phyloP scores from a whole-genome alignment of 1,139 yeast genomes.

The Candida tropicalis region DNA sequence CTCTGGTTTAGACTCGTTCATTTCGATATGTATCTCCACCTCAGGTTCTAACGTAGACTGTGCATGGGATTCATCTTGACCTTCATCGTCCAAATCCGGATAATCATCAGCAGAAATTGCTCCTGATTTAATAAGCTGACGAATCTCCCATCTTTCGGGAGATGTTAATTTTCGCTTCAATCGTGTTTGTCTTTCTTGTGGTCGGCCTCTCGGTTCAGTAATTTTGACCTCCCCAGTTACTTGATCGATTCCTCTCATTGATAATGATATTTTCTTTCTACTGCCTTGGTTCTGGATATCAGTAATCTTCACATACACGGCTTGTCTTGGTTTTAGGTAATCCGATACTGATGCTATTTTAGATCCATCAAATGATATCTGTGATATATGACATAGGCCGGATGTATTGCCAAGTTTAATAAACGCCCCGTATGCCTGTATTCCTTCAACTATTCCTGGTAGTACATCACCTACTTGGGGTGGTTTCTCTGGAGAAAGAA shows the following conservation, averaged over 20 bases:
- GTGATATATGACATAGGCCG: slow-evolving; percentile 82
- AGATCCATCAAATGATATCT: slow-evolving; percentile 50
- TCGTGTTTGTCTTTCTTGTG: slow-evolving; percentile 18
- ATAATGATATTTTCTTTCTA: slow-evolving; percentile 51
- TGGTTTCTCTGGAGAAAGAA: background rate
- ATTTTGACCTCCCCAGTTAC: slow-evolving; percentile 53
- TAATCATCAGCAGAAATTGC: slow-evolving; percentile 69
- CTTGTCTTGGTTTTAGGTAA: slow-evolving; percentile 56
- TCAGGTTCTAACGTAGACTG: slow-evolving; percentile 40
- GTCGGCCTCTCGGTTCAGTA: slow-evolving; percentile 18
- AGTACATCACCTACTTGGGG: slow-evolving; percentile 51
- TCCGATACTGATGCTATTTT: slow-evolving; percentile 64
- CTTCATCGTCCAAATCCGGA: slow-evolving; percentile 55
- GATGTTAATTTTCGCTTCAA: slow-evolving; percentile 61
- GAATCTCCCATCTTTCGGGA: slow-evolving; percentile 89
- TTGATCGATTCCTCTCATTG: slow-evolving; percentile 81
- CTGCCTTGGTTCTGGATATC: slow-evolving; percentile 36
- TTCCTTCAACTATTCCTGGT: slow-evolving; percentile 59
- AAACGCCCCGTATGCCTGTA: slow-evolving; percentile 80
- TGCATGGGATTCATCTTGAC: slow-evolving; percentile 49
- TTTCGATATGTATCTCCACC: slow-evolving; percentile 70
- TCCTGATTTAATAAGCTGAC: slow-evolving; percentile 82
- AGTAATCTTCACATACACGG: slow-evolving; percentile 66
- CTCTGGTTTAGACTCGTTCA: slow-evolving; percentile 68
- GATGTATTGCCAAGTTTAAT: slow-evolving; percentile 38